These are phyloP conservation scores for Pholiota adiposa DNA, from an alignment of 1,284 basidiomycete genomes.

Conservation along the genomic window DNA sequence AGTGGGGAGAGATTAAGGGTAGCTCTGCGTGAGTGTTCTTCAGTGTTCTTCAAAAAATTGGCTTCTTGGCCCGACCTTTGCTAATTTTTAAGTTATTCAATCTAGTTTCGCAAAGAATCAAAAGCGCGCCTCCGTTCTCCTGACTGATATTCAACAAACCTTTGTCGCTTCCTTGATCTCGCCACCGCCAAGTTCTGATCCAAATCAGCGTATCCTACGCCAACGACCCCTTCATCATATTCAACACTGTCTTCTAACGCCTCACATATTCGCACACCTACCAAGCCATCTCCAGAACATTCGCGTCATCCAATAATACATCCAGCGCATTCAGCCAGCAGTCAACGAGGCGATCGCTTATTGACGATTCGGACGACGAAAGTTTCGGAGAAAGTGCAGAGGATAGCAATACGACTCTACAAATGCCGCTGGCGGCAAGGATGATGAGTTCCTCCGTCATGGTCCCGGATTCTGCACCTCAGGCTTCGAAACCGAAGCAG, in stretches of 20 bases:
- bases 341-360: conserved; percentile 20
- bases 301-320: background rate
- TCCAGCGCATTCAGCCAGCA: conserved; percentile 25
- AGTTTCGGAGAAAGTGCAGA: conserved; percentile 12
- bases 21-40: conserved; percentile 39
- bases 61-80: background rate
- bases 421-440: conserved; percentile 4
- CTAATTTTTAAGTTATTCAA: conserved; percentile 10
- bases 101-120: conserved; percentile 61
- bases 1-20: conserved; percentile 60
- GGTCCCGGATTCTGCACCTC: conserved; percentile 17
- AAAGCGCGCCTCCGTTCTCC: conserved; percentile 67
- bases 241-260: conserved; percentile 11
- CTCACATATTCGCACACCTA: background rate
- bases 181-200: conserved; percentile 26
- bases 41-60: conserved; percentile 1
- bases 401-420: background rate
- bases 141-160: conserved; percentile 66
- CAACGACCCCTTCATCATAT: conserved; percentile 6
- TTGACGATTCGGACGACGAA: conserved; percentile 29
- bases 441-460: conserved; percentile 17
- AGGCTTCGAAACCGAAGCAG: background rate
- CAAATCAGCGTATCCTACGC: conserved; percentile 3
- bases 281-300: background rate
- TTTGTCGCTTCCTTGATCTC: conserved; percentile 52